Evolutionary conservation across 1,284 basidiomycete genomes (phyloP).

Genomic region (Ceratobasidium sp.): DNA sequence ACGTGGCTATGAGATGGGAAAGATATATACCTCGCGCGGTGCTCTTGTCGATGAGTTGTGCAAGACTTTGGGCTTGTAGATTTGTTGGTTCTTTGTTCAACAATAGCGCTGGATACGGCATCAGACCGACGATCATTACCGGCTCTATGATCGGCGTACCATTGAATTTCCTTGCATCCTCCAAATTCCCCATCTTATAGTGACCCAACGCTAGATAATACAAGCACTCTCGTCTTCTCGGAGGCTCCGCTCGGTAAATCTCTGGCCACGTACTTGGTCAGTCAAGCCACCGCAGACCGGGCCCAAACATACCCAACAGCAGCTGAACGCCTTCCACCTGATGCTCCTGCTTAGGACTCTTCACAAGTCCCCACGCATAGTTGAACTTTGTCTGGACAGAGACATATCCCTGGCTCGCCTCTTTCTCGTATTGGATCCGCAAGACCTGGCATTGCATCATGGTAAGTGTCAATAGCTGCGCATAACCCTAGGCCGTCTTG

Average conservation of each 20-base stretch:
- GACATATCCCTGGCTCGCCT: constrained; percentile 83
- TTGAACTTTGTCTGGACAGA: constrained; percentile 98
- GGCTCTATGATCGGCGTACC: constrained; percentile 63
- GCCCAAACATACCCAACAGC: constrained; percentile 77
- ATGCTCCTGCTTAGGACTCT: constrained; percentile 82
- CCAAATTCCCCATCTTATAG: constrained; percentile 97
- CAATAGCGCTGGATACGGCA: constrained; percentile 70
- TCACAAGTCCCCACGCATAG: constrained; percentile 95
- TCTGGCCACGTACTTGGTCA: constrained; percentile 62
- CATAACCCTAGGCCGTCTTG: not conserved
- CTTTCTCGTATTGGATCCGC: constrained; percentile 87
- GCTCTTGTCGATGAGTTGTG: constrained; percentile 85
- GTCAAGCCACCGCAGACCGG: not conserved
- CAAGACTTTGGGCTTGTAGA: constrained; percentile 90
- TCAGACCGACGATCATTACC: not conserved
- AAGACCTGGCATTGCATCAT: constrained; percentile 69
- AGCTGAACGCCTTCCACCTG: constrained; percentile 92
- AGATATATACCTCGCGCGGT: constrained; percentile 78
- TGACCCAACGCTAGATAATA: constrained; percentile 98
- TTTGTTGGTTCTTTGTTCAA: constrained; percentile 95
- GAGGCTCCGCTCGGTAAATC: constrained; percentile 90
- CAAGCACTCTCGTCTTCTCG: constrained; percentile 91
- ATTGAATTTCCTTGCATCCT: constrained; percentile 93
- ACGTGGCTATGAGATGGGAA: constrained; percentile 23
- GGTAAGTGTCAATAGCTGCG: not conserved